Percentiles rank a stretch among this genome's conserved stretches.
phyloP scores from a whole-genome alignment of 495 filamentous ascomycete species.

The Bacidia gigantensis region DNA sequence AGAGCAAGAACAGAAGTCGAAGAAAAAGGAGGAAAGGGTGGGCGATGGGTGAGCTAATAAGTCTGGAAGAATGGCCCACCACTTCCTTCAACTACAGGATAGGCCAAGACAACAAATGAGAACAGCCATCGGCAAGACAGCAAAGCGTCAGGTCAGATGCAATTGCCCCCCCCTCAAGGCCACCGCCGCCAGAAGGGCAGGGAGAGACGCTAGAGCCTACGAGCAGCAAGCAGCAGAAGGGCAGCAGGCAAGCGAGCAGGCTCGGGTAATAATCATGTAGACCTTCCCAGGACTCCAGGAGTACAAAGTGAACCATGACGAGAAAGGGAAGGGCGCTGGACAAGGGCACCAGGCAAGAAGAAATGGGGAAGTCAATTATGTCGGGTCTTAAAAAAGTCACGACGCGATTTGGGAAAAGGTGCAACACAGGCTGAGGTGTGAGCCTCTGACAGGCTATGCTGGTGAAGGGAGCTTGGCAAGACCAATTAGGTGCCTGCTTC shows the following conservation, averaged over 20 bases:
- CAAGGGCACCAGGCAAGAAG: background rate
- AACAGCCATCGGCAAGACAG: constrained; percentile 5
- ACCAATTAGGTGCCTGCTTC: background rate
- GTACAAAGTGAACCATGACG: background rate
- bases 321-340: background rate
- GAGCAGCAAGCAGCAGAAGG: background rate
- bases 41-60: constrained; percentile 1
- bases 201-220: background rate
- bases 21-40: constrained; percentile 8
- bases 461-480: background rate
- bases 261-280: background rate
- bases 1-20: constrained; percentile 3
- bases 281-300: too few species aligned
- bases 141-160: background rate
- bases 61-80: constrained; percentile 4
- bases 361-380: background rate
- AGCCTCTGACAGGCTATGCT: background rate
- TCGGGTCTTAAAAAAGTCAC: background rate
- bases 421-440: background rate
- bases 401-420: background rate
- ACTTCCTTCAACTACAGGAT: constrained; percentile 9
- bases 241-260: background rate
- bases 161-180: too few species aligned
- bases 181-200: too few species aligned
- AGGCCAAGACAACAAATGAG: constrained; percentile 10